Percentiles rank a stretch among this genome's conserved stretches.
These are phyloP conservation scores for Floccularia luteovirens DNA, from an alignment of 768 basidiomycete genomes.

Conservation along the genomic window DNA sequence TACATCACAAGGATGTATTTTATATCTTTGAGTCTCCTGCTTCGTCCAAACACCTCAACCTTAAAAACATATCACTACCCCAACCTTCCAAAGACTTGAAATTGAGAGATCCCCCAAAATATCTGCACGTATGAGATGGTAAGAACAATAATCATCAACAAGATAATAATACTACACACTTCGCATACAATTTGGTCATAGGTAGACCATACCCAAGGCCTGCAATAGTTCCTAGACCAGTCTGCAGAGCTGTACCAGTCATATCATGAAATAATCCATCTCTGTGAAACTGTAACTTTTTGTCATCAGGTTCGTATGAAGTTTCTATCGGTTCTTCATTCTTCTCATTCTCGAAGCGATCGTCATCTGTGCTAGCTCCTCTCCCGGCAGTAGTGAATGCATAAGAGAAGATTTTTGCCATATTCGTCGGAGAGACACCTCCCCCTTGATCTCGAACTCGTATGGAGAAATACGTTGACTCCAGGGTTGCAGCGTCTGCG, in stretches of 20 bases:
- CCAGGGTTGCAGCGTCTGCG: constrained; percentile 10
- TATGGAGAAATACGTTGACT: constrained; percentile 56
- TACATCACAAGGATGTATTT: no score
- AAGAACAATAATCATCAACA: constrained; percentile 3
- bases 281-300: no score
- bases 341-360: constrained; percentile 50
- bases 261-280: constrained; percentile 71
- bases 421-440: constrained; percentile 67
- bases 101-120: constrained; percentile 84
- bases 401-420: constrained; percentile 82
- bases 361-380: constrained; percentile 28
- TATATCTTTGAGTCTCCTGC: constrained; percentile 36
- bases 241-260: constrained; percentile 67
- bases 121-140: constrained; percentile 36
- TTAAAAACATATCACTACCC: constrained; percentile 58
- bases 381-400: constrained; percentile 83
- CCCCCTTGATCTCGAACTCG: constrained; percentile 84
- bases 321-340: constrained; percentile 61
- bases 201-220: constrained; percentile 84
- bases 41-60: constrained; percentile 41
- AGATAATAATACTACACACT: constrained; percentile 22
- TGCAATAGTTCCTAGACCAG: constrained; percentile 83
- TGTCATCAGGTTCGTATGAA: constrained; percentile 29
- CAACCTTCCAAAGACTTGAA: constrained; percentile 78
- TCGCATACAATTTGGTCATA: constrained; percentile 71